A percentile compares a stretch with the other conserved stretches of the same genome.
Evolutionary conservation across 176 grass and related monocot species (phyloP).

Genomic region (Musa schizocarpa): DNA sequence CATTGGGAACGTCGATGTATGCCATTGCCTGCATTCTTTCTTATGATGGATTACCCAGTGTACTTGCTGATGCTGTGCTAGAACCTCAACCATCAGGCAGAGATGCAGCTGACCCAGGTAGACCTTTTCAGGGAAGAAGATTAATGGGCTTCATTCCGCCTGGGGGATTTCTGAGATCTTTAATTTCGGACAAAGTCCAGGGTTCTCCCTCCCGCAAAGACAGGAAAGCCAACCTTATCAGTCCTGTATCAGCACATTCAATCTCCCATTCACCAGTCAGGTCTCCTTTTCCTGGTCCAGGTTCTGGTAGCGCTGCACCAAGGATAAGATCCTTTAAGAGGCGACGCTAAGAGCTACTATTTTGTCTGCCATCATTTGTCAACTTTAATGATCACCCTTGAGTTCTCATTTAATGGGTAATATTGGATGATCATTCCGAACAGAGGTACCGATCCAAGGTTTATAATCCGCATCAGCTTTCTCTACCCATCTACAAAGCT

Average conservation of each 20-base stretch:
- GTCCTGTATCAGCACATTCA: constrained; percentile 6
- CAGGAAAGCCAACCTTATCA: constrained; percentile 12
- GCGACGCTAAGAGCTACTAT: constrained; percentile 23
- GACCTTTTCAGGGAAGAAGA: constrained; percentile 27
- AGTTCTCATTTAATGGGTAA: not conserved
- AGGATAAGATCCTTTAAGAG: constrained; percentile 52
- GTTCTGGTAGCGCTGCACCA: constrained; percentile 20
- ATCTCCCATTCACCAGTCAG: constrained; percentile 14
- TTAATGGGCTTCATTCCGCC: constrained; percentile 34
- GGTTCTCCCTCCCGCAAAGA: constrained; percentile 4
- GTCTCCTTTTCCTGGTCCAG: constrained; percentile 9
- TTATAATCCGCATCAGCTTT: too few relatives aligned
- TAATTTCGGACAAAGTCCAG: constrained; percentile 25
- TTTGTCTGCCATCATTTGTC: not conserved
- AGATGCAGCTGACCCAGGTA: constrained; percentile 20
- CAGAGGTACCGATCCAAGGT: not conserved
- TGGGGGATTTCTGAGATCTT: constrained; percentile 45
- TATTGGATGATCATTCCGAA: not conserved
- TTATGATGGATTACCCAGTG: constrained; percentile 57
- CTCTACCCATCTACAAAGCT: not conserved
- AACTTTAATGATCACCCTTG: not conserved
- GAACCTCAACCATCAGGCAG: not conserved
- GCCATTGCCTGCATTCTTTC: constrained; percentile 69
- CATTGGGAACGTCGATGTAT: constrained; percentile 66
- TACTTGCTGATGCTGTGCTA: constrained; percentile 22